Conservation (phyloP, 2,329 filamentous ascomycete genomes). For the Neofusicoccum kwambonambiense region DNA sequence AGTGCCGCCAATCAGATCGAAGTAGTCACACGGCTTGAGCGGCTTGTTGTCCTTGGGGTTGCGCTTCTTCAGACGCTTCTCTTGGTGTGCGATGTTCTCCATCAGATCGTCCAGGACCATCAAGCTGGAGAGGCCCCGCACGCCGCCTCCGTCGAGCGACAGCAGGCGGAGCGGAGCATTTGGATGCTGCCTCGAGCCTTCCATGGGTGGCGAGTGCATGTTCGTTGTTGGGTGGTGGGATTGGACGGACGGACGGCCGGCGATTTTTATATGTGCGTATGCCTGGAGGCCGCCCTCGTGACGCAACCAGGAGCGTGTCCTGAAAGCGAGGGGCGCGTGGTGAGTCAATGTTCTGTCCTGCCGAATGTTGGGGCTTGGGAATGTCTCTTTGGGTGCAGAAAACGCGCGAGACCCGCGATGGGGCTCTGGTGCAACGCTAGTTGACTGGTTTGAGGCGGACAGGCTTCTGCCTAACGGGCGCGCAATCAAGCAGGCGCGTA, state of each 20-base stretch:
- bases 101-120: slow-evolving; percentile 41
- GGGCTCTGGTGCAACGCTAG: neutral
- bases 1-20: slow-evolving; percentile 42
- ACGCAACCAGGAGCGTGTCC: neutral
- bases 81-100: slow-evolving; percentile 38
- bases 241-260: neutral
- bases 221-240: neutral
- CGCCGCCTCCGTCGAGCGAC: slow-evolving; percentile 40
- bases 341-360: slow-evolving; percentile 3
- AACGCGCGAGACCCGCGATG: neutral
- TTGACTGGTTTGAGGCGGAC: neutral
- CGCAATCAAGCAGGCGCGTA: neutral
- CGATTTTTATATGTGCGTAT: neutral
- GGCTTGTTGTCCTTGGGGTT: slow-evolving; percentile 27
- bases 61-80: slow-evolving; percentile 35
- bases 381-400: neutral
- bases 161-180: slow-evolving; percentile 34
- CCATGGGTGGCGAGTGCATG: slow-evolving; percentile 16
- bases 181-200: slow-evolving; percentile 21
- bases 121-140: slow-evolving; percentile 37
- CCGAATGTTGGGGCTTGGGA: neutral
- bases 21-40: slow-evolving; percentile 41
- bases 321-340: neutral
- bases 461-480: neutral
- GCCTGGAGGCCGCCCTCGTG: slow-evolving; percentile 3